Conservation (phyloP, 352 stramenopile species). For the Globisporangium rhizosaccharum region DNA sequence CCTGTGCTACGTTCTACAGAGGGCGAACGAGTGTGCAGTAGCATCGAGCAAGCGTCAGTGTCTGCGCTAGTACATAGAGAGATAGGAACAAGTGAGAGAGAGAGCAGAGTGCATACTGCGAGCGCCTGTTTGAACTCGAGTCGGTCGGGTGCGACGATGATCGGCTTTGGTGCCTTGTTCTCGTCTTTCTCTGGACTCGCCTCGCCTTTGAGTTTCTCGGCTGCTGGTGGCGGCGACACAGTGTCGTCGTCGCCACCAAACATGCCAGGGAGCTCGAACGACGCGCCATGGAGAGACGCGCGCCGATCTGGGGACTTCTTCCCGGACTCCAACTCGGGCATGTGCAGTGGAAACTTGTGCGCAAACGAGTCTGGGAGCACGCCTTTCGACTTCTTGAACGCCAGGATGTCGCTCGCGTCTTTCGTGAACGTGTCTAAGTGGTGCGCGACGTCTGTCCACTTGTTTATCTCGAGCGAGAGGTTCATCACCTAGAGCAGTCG, state of each 20-base stretch:
- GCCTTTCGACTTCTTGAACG: slow-evolving; percentile 60
- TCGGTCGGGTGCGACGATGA: slow-evolving; percentile 54
- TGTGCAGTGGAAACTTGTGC: slow-evolving; percentile 56
- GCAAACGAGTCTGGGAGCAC: slow-evolving; percentile 54
- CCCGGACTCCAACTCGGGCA: slow-evolving; percentile 39
- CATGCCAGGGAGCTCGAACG: slow-evolving; percentile 30
- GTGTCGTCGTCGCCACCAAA: slow-evolving; percentile 17
- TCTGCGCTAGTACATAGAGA: not conserved
- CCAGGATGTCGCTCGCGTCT: slow-evolving; percentile 59
- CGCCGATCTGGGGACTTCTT: slow-evolving; percentile 42
- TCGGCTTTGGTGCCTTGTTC: slow-evolving; percentile 20
- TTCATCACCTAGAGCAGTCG: slow-evolving; percentile 47
- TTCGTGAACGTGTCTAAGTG: slow-evolving; percentile 69
- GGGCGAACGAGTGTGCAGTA: not conserved
- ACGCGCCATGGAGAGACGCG: slow-evolving; percentile 19
- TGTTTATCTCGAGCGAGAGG: slow-evolving; percentile 35
- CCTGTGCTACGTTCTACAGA: slow-evolving; percentile 24
- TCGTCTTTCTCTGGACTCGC: slow-evolving; percentile 24
- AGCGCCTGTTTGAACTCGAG: slow-evolving; percentile 60
- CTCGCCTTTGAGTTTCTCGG: slow-evolving; percentile 9
- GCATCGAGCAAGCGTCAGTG: not conserved
- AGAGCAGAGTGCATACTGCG: slow-evolving; percentile 14
- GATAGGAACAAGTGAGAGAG: not conserved
- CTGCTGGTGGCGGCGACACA: slow-evolving; percentile 11
- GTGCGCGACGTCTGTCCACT: slow-evolving; percentile 43